Evolutionary conservation across 2,329 filamentous ascomycete species (phyloP).

Genomic region (Fusarium circinatum): DNA sequence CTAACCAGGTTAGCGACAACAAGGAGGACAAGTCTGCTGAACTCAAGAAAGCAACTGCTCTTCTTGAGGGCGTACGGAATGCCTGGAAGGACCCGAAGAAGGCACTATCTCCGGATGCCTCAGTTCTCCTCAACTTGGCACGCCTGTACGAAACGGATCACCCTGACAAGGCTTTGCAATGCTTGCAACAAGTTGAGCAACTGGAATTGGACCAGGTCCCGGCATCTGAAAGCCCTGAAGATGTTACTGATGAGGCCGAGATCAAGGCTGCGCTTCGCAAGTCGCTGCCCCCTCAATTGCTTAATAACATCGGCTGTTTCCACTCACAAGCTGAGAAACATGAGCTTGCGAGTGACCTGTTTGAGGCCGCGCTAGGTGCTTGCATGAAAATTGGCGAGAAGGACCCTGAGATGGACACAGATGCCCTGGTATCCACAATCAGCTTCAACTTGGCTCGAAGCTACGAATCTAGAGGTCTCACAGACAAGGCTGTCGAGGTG

Average conservation of each 20-base stretch:
- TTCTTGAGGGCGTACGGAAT: conserved; percentile 84
- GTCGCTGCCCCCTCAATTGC: conserved; percentile 84
- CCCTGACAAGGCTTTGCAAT: conserved; percentile 91
- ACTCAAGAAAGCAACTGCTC: conserved; percentile 83
- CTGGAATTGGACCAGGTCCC: conserved; percentile 84
- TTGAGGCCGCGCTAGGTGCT: conserved; percentile 89
- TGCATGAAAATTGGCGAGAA: conserved; percentile 84
- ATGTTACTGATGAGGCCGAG: conserved; percentile 65
- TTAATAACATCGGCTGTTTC: conserved; percentile 98
- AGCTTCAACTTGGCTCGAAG: conserved; percentile 96
- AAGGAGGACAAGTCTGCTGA: conserved; percentile 91
- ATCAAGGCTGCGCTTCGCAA: conserved; percentile 74
- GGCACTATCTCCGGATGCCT: conserved; percentile 81
- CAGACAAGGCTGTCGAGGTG: conserved; percentile 85
- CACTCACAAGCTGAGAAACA: conserved; percentile 89
- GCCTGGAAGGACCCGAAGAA: conserved; percentile 96
- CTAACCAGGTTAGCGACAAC: conserved; percentile 73
- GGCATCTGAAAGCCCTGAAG: conserved; percentile 72
- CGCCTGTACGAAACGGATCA: conserved; percentile 87
- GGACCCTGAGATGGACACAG: conserved; percentile 81
- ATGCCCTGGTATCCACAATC: conserved; percentile 93
- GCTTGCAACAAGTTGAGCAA: conserved; percentile 90
- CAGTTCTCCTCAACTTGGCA: conserved; percentile 90
- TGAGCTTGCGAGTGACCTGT: conserved; percentile 82
- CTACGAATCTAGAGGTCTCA: conserved; percentile 85